These are phyloP conservation scores for Amanita phalloides DNA, from an alignment of 768 basidiomycete genomes.

Conservation along the genomic window DNA sequence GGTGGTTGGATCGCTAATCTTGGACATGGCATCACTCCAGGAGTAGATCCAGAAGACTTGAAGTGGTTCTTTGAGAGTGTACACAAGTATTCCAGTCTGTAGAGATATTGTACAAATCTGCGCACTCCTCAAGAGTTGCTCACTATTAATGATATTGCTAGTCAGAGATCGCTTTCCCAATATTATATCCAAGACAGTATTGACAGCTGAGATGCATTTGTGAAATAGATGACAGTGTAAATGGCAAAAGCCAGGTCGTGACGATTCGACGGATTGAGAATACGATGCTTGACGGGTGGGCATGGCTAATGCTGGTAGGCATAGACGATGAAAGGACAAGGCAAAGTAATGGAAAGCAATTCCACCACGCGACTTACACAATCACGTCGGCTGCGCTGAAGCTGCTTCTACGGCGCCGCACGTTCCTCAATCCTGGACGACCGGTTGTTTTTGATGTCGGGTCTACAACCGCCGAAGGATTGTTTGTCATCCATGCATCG, in stretches of 20 bases:
- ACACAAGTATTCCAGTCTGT: conserved; percentile 56
- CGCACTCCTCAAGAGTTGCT: neutral
- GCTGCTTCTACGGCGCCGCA: conserved; percentile 73
- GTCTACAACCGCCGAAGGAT: conserved; percentile 57
- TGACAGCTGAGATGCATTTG: neutral
- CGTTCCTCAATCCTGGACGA: conserved; percentile 62
- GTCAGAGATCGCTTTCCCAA: neutral
- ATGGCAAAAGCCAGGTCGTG: neutral
- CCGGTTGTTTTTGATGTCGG: conserved; percentile 56
- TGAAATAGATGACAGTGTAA: neutral
- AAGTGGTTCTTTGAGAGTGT: conserved; percentile 87
- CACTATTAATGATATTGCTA: neutral
- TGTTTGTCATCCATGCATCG: conserved; percentile 72
- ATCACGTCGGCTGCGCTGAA: conserved; percentile 83
- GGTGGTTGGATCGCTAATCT: conserved; percentile 95
- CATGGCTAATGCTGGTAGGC: neutral
- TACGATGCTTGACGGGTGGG: neutral
- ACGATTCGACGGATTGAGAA: neutral
- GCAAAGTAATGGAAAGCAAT: conserved; percentile 3
- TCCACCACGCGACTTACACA: conserved; percentile 30
- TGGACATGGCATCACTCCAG: conserved; percentile 95
- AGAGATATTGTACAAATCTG: neutral
- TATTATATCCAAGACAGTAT: neutral
- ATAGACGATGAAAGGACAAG: conserved; percentile 3
- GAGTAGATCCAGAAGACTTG: conserved; percentile 89